Evolutionary conservation across 2,329 filamentous ascomycete genomes (phyloP).

Genomic region (Gnomoniopsis smithogilvyi): DNA sequence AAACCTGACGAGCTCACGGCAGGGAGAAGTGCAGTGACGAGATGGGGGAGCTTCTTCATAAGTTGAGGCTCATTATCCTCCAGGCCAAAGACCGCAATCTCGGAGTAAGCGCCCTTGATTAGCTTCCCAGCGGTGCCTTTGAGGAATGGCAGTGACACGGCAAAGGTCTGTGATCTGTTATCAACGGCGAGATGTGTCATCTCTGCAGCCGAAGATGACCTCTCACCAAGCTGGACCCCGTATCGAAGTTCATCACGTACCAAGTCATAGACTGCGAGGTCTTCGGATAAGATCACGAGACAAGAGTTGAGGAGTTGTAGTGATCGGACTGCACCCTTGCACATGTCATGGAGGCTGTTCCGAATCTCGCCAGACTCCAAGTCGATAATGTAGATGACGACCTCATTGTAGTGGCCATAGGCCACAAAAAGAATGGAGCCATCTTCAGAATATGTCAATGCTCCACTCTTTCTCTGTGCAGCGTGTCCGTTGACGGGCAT

Average conservation of each 20-base stretch:
- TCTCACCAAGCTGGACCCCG: constrained; percentile 53
- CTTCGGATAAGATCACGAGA: constrained; percentile 71
- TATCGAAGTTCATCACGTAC: constrained; percentile 74
- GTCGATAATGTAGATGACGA: constrained; percentile 74
- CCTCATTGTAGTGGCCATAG: constrained; percentile 50
- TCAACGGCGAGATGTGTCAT: constrained; percentile 72
- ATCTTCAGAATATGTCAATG: constrained; percentile 76
- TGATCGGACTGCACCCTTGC: constrained; percentile 62
- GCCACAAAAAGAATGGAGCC: constrained; percentile 77
- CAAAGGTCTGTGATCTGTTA: constrained; percentile 60
- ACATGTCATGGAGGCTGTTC: constrained; percentile 65
- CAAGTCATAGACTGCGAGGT: constrained; percentile 78
- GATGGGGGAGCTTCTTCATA: constrained; percentile 51
- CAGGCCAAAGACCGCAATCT: constrained; percentile 66
- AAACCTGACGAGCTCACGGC: constrained; percentile 66
- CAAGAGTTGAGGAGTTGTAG: constrained; percentile 70
- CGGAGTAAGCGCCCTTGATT: constrained; percentile 39
- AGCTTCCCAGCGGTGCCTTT: constrained; percentile 21
- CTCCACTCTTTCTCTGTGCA: constrained; percentile 50
- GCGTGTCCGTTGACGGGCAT: constrained; percentile 27
- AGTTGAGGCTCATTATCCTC: constrained; percentile 57
- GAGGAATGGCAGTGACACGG: constrained; percentile 50
- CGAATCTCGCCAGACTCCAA: constrained; percentile 64
- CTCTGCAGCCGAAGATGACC: constrained; percentile 36
- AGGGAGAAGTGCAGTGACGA: constrained; percentile 66